Conservation (phyloP, 192 early-diverging fungal genomes). For the Neocallimastix lanati region DNA sequence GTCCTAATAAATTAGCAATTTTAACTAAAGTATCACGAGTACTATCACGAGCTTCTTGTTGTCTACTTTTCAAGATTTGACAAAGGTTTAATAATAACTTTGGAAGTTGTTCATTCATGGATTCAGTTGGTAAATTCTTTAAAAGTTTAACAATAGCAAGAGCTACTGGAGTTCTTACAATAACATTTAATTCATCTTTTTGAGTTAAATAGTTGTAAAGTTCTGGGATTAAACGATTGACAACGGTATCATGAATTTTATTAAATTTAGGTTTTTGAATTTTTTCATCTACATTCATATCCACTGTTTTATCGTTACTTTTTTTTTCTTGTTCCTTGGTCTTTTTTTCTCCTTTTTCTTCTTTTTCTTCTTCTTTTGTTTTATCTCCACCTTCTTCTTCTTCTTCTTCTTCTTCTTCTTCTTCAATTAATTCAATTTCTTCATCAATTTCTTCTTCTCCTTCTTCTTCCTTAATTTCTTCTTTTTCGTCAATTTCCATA, state of each 20-base stretch:
- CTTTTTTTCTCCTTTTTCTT: slow-evolving; percentile 11
- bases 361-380: slow-evolving; percentile 2
- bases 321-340: slow-evolving; percentile 11
- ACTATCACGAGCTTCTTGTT: slow-evolving; percentile 67
- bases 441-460: slow-evolving; percentile 9
- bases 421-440: slow-evolving; percentile 1
- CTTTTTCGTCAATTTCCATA: slow-evolving; percentile 3
- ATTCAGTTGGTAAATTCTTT: slow-evolving; percentile 50
- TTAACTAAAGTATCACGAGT: slow-evolving; percentile 74
- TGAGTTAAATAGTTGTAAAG: slow-evolving; percentile 51
- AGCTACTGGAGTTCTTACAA: slow-evolving; percentile 72
- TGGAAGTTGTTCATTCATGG: slow-evolving; percentile 65
- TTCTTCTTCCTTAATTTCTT: slow-evolving; percentile 8
- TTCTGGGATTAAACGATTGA: slow-evolving; percentile 61
- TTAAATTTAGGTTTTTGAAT: slow-evolving; percentile 4
- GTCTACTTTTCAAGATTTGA: slow-evolving; percentile 62
- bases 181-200: slow-evolving; percentile 50
- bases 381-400: slow-evolving; percentile 13
- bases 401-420: slow-evolving; percentile 12
- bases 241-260: slow-evolving; percentile 56
- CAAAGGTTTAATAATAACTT: slow-evolving; percentile 72
- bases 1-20: slow-evolving; percentile 66
- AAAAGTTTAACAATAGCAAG: slow-evolving; percentile 72
- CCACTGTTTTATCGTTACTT: slow-evolving; percentile 5
- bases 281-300: slow-evolving; percentile 7